Evolutionary conservation across 106 monocot species (phyloP), one percentile per base, ranked within the genome.

Genomic region (Cymbidium sinense): DNA sequence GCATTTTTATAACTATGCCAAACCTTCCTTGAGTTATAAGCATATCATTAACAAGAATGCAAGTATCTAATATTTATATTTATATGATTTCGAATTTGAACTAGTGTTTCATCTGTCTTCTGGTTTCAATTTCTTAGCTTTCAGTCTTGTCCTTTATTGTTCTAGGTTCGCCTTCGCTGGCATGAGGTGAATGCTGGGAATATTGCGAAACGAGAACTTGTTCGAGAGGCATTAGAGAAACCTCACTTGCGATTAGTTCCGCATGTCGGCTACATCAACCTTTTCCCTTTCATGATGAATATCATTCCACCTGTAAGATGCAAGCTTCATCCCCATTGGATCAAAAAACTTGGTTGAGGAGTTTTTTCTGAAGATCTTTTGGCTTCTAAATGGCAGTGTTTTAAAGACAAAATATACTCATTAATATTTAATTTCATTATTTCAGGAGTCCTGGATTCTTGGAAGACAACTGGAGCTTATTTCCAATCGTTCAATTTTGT

Each of bases 261-360:
- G 31, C 92, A 94, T 86, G 54, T 95, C 87, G 98, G 98, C 36
- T 95, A 90, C 75, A 84, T 95, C 82, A 90, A 86, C 77, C 88
- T 99, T 83, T 99, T 99, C 79, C 98, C 98, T 50, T 95, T 99
- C 79, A 92, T 99, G 85, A 99, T 99, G 94, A 86, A 84, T 37
- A 92, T 90, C 43, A 95, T 99, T 85, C 98, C 98, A 72, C 79
- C 92, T 81, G 98, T 95, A 86, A 87, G 96, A 84, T 54, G 8
- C 37, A 19, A 44, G 3, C n/a, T 74, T 19, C n/a, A 74, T 50
- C n/a, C 71, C 35, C 76, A 21, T 44, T 18, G 11, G 13, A 62
- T 17, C 31, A 0, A 36, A 20, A n/a, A n/a, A n/a, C n/a, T 39
- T 55, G 10, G 58, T 75, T 7, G 21, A 17, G 44, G 34, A 67